Percentiles rank a stretch among this genome's conserved stretches.
Conservation (phyloP, 1,284 basidiomycete species). For the Xerocomus amazonicus region DNA sequence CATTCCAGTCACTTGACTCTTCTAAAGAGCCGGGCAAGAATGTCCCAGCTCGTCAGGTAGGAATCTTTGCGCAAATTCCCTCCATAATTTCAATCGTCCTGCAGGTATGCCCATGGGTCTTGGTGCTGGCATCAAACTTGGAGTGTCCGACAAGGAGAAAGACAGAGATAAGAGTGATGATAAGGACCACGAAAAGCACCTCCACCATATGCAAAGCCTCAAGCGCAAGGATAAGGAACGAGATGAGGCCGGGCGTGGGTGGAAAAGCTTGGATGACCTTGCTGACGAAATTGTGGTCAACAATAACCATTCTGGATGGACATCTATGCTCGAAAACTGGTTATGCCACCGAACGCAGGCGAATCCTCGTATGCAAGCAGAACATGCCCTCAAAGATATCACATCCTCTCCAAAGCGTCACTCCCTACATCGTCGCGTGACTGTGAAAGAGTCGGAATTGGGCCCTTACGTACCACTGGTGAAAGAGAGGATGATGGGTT, state of each 20-base stretch:
- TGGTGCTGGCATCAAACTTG: slow-evolving; percentile 69
- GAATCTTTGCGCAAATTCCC: background rate
- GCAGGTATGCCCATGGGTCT: slow-evolving; percentile 71
- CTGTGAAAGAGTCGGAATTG: slow-evolving; percentile 41
- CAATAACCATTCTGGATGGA: slow-evolving; percentile 54
- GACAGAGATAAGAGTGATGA: slow-evolving; percentile 40
- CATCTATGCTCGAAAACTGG: slow-evolving; percentile 70
- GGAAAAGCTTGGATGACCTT: slow-evolving; percentile 36
- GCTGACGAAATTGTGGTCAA: slow-evolving; percentile 34
- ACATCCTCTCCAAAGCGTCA: slow-evolving; percentile 24
- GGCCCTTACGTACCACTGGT: slow-evolving; percentile 77
- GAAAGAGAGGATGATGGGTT: slow-evolving; percentile 87
- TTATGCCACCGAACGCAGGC: slow-evolving; percentile 50
- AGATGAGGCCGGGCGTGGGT: slow-evolving; percentile 32
- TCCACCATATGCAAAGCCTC: slow-evolving; percentile 23
- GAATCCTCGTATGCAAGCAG: slow-evolving; percentile 15
- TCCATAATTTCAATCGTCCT: slow-evolving; percentile 5
- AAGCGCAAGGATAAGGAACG: slow-evolving; percentile 37
- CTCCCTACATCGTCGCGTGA: slow-evolving; percentile 34
- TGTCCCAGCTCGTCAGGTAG: slow-evolving; percentile 70
- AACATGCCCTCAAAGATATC: slow-evolving; percentile 18
- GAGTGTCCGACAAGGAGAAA: slow-evolving; percentile 47
- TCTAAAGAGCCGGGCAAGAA: slow-evolving; percentile 72
- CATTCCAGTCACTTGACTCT: slow-evolving; percentile 13
- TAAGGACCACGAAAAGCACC: slow-evolving; percentile 35